Evolutionary conservation across 179 eudicot species (phyloP).

Genomic region (Actinidia arguta): DNA sequence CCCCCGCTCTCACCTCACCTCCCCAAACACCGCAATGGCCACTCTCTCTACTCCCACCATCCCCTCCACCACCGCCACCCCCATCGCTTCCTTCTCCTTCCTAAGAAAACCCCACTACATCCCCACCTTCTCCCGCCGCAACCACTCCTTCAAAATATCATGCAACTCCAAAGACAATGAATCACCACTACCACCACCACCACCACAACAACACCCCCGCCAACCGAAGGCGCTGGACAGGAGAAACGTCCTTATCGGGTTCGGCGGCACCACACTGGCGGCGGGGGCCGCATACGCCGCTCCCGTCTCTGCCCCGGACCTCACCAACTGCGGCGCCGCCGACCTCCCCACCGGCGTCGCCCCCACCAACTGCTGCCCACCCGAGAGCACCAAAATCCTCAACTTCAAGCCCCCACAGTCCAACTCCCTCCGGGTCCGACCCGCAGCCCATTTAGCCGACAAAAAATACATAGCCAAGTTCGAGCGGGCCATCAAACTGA

Average conservation of each 20-base stretch:
- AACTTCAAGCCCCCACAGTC: slow-evolving; percentile 51
- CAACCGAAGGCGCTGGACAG: slow-evolving; percentile 39
- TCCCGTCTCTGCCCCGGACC: slow-evolving; percentile 58
- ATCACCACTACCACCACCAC: not conserved
- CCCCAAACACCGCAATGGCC: slow-evolving; percentile 19
- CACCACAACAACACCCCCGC: not conserved
- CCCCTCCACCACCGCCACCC: not conserved
- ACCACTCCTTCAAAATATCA: slow-evolving; percentile 12
- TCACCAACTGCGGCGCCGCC: slow-evolving; percentile 57
- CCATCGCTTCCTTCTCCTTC: not conserved
- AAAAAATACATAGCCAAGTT: slow-evolving; percentile 52
- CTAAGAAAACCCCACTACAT: not conserved
- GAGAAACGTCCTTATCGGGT: slow-evolving; percentile 30
- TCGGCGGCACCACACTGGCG: slow-evolving; percentile 56
- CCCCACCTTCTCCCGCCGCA: not conserved
- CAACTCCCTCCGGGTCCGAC: slow-evolving; percentile 54
- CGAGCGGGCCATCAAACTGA: slow-evolving; percentile 60
- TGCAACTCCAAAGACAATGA: slow-evolving; percentile 20
- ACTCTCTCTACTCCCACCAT: slow-evolving; percentile 19
- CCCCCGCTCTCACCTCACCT: not conserved
- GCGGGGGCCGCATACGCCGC: slow-evolving; percentile 39
- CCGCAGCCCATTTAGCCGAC: slow-evolving; percentile 71
- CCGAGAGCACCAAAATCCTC: slow-evolving; percentile 35
- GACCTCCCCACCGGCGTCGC: slow-evolving; percentile 48
- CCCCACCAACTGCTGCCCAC: slow-evolving; percentile 78